Conservation (phyloP, 257 asterid species). For the Schizonepeta tenuifolia region DNA sequence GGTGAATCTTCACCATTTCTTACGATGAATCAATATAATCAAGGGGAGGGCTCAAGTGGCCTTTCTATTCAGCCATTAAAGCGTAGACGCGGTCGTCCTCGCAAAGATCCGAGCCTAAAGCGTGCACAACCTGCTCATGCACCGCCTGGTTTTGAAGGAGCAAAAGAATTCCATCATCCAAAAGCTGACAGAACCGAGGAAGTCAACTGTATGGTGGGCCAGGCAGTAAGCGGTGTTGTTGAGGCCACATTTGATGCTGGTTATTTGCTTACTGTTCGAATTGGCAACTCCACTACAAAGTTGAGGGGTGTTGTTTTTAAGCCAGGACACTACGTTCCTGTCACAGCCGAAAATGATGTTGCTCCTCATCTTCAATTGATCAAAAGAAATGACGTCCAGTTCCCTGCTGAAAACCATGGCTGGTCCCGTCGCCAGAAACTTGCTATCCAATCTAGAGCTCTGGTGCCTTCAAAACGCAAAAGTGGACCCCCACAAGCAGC, state of each 20-base stretch:
- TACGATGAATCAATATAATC: conserved; percentile 45
- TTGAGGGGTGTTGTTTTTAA: conserved; percentile 85
- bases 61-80: conserved; percentile 41
- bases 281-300: conserved; percentile 65
- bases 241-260: conserved; percentile 94
- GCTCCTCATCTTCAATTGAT: conserved; percentile 86
- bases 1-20: conserved; percentile 7
- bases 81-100: conserved; percentile 60
- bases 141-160: conserved; percentile 55
- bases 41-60: conserved; percentile 51
- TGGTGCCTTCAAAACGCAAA: conserved; percentile 50
- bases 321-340: conserved; percentile 76
- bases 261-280: conserved; percentile 68
- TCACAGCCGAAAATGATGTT: conserved; percentile 75
- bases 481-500: conserved; percentile 36
- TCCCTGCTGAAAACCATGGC: conserved; percentile 46
- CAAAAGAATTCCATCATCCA: conserved; percentile 40
- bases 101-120: conserved; percentile 48
- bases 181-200: conserved; percentile 34
- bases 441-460: conserved; percentile 33
- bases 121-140: conserved; percentile 15
- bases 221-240: conserved; percentile 79
- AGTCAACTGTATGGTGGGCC: conserved; percentile 59
- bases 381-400: conserved; percentile 49
- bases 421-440: conserved; percentile 38